Base-by-base conservation (phyloP, 75 land plant species). In the Larix kaempferi region DNA sequence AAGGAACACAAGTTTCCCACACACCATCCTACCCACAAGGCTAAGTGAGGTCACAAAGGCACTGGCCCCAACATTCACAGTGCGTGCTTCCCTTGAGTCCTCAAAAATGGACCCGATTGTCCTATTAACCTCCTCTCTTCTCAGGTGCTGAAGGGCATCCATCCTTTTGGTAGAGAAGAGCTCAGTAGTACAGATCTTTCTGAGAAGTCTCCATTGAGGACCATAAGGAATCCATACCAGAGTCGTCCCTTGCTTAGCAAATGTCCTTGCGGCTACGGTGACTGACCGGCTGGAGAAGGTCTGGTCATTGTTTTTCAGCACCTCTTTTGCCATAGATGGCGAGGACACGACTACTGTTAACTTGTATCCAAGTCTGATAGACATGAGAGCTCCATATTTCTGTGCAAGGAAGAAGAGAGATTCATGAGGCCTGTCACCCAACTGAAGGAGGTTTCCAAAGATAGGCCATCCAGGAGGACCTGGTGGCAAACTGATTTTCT, bases 371-470 rank as follows among this genome's bases (percentile, higher is more conserved):
- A 76, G 15, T 22, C 29, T 56, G 66, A 76, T 41, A 21, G 66
- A 22, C 78, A 76, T 76, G 25, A 76, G 78, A 25, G 67, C 74
- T 10, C 78, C 78, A 57, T 76, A 61, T 29, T 37, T 57, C 37
- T 60, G 26, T 15, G 78, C 33, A 39, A 76, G 62, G 67, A 4
- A 19, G 66, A 33, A 56, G n/a, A 76, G 78, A 14, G 60, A 56
- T 14, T 57, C 25, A 25, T 75, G 57, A 6, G 76, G 76, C 35
- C 22, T 52, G 57, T 75, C 76, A 23, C 60, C 76, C 13, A 72
- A 21, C 54, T 72, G 74, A 44, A 7, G 54, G 17, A 72, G 54
- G 66, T 63, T 63, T 29, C 66, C 66, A 27, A 63, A 39, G 49
- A 69, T 6, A 22, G 72, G 72, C 72, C 72, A 69, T 39, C 44